Evolutionary conservation across 78 protist species (phyloP).

Genomic region (Goniomonas avonlea): DNA sequence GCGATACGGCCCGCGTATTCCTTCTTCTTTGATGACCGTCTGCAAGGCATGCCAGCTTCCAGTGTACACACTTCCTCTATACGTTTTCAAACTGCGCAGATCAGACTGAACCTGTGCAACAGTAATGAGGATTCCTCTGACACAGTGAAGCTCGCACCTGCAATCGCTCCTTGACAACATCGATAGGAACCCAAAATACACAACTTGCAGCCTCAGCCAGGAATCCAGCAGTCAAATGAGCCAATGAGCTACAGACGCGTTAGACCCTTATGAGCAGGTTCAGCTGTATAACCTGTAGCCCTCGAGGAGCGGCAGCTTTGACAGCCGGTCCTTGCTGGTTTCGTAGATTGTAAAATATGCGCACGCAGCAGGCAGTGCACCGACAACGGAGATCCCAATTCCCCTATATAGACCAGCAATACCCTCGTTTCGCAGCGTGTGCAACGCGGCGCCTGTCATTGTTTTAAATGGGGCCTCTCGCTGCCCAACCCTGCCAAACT

Average conservation of each 20-base stretch:
- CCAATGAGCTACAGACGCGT: neutral
- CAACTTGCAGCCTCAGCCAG: slow-evolving; percentile 30
- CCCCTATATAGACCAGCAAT: neutral
- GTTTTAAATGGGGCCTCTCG: too few relatives aligned
- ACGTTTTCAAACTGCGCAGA: too few relatives aligned
- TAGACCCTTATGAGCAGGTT: too few relatives aligned
- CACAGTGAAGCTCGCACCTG: too few relatives aligned
- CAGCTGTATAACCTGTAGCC: neutral
- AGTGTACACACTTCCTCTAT: neutral
- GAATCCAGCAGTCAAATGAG: slow-evolving; percentile 13
- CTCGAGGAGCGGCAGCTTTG: too few relatives aligned
- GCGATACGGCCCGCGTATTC: neutral
- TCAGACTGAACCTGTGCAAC: too few relatives aligned
- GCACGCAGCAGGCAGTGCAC: neutral
- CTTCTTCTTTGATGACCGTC: neutral
- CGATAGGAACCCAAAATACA: slow-evolving; percentile 44
- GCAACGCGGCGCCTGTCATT: too few relatives aligned
- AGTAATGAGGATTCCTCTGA: too few relatives aligned
- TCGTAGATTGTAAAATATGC: neutral
- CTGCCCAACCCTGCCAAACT: too few relatives aligned
- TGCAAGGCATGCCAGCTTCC: neutral
- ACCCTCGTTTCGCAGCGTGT: neutral
- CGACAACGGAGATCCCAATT: neutral
- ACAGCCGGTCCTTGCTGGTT: too few relatives aligned
- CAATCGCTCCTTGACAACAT: slow-evolving; percentile 39